Evolutionary conservation across 1,139 yeast genomes (phyloP), one percentile per base, ranked within the genome.

Genomic region (Nakaseomyces nivariensis): DNA sequence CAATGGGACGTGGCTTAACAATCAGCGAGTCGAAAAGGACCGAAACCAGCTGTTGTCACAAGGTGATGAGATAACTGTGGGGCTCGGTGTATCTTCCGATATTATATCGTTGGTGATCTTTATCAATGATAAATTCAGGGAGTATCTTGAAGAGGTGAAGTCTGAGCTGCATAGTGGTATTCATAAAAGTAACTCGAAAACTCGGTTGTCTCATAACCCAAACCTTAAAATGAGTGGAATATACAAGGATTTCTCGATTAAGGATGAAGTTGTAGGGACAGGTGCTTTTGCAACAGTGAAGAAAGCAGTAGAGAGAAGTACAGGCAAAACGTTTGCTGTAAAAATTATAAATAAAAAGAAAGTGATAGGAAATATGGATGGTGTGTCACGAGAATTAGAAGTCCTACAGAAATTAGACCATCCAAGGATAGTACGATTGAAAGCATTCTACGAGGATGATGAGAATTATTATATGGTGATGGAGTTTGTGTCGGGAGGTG

Each of bases 401-500:
- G 89, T 92, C 37, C 73, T 92, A 50, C 76, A 85, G 57, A 77
- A 82, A 59, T 68, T 90, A 45, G 77, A 86, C 59, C 97, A 90
- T 65, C 89, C 94, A 4, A 81, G 89, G 54, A 86, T 92, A 42
- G 97, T 90, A 7, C 73, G 81, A 44, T 72, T 92, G 51, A 82
- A 85, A 60, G 92, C 89, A 7, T 87, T 85, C 59, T 89, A 82
- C 63, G 96, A 89, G 63, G 97, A 90, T 63, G 70, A 73, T 10
- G 85, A 83, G 52, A 79, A 78, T 59, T 87, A 87, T 66, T 92
- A 87, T 64, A 73, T 92, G 55, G 90, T 92, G 4, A 90, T 92
- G 97, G 98, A 92, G 63, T 84, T 83, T 58, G 94, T 92, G 22
- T 83, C 95, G 0, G 97, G 97, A 8, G 98, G 98, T n/a, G 98